These are phyloP conservation scores for Gillenia trifoliata DNA, from an alignment of 306 rosid species.

Conservation along the genomic window DNA sequence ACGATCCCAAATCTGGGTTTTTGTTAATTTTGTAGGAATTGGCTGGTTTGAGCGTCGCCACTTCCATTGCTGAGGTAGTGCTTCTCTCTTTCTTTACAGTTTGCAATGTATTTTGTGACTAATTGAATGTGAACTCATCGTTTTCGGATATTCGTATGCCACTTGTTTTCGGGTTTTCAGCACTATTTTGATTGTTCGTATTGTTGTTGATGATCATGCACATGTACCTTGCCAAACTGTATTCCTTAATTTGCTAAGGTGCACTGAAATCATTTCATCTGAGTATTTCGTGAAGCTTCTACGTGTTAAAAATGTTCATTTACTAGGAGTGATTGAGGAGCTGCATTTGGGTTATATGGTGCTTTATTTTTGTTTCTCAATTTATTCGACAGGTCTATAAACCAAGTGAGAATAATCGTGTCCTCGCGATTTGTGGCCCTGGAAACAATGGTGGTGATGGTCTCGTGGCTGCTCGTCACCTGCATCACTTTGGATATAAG, in stretches of 20 bases:
- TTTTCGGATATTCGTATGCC: not conserved
- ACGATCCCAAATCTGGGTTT: not conserved
- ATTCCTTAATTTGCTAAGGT: not conserved
- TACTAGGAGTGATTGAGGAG: conserved; percentile 2
- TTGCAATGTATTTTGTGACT: not conserved
- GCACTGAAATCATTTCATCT: not conserved
- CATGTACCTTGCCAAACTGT: not conserved
- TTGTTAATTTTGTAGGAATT: conserved; percentile 52
- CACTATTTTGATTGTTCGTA: not conserved
- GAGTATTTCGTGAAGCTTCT: not conserved
- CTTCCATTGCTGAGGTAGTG: conserved; percentile 78
- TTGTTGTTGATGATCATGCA: conserved; percentile 1
- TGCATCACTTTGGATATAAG: conserved; percentile 82
- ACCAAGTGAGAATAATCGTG: conserved; percentile 55
- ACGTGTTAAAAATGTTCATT: not conserved
- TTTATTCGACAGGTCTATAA: conserved; percentile 56
- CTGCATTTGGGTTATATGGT: not conserved
- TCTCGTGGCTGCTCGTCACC: conserved; percentile 92
- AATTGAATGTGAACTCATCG: not conserved
- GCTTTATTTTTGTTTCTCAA: conserved; percentile 12
- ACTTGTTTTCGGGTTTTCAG: not conserved
- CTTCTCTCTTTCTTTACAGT: not conserved
- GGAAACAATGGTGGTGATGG: conserved; percentile 99
- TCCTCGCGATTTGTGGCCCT: conserved; percentile 88
- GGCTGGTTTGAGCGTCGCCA: conserved; percentile 94